Evolutionary conservation across 169 alveolate genomes (phyloP), one percentile per base, ranked within the genome.

Genomic region (Cryptosporidium andersoni): DNA sequence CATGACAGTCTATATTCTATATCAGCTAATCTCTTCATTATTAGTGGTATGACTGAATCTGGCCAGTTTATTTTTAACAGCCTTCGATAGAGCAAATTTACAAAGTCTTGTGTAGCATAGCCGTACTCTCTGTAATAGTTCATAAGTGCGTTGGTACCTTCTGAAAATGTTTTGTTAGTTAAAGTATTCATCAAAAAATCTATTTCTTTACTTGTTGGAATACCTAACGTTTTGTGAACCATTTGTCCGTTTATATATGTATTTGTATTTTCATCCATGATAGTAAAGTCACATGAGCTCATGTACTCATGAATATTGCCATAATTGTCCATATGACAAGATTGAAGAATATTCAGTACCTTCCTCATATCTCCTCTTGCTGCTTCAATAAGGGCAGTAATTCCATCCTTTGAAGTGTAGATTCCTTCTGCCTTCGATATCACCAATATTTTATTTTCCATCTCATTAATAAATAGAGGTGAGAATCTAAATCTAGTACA

Each of bases 341-440:
- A 94, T 89, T 98, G 98, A 62, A 98, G 89, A 80, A 97, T 93
- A 91, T 98, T 98, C 65, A 98, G 91, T 37, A 96, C 97, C 82
- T 97, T 95, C 51, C 99, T 95, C 99, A 98, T 96, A 92, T 98
- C 99, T 36, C 99, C 99, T 74, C 93, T 96, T 63, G 98, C 97
- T 16, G 96, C 91, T 56, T 88, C 92, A n/a, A 95, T 91, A 62
- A 94, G 91, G 43, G 97, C 93, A 60, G 94, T 92, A 42, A 91
- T 81, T 14, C 97, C 98, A 62, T 93, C 94, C 47, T 91, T 90
- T 25, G 95, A 90, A 49, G 94, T 88, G 9, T 85, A 81, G 60
- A 97, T 89, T 25, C 94, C 91, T 81, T 96, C 99, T 3, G 82
- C 42, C 16, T 65, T 68, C 9, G 97, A 94, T 47, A 97, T 95